Evolutionary conservation across 768 basidiomycete genomes (phyloP).

Genomic region (Suillus decipiens): DNA sequence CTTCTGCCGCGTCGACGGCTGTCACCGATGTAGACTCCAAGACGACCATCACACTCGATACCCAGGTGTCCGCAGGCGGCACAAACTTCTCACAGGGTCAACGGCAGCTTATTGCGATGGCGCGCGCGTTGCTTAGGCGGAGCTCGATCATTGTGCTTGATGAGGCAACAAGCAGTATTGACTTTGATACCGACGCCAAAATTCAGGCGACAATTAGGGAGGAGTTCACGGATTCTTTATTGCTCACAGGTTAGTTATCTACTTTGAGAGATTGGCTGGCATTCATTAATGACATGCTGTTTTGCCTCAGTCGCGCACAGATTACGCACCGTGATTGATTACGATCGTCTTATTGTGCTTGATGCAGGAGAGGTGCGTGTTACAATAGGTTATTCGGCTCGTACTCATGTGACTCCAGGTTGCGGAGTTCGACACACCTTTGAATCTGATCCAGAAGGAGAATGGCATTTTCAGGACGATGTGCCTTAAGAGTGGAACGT

Average conservation of each 20-base stretch:
- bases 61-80: conserved; percentile 82
- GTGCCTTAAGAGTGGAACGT: conserved; percentile 73
- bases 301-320: conserved; percentile 58
- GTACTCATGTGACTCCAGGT: conserved; percentile 32
- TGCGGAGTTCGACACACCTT: conserved; percentile 72
- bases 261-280: background rate
- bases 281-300: conserved; percentile 8
- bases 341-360: conserved; percentile 78
- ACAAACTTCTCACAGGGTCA: conserved; percentile 94
- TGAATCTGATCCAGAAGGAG: conserved; percentile 62
- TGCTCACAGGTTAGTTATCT: conserved; percentile 62
- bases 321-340: conserved; percentile 76
- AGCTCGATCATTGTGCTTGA: conserved; percentile 78
- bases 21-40: conserved; percentile 59
- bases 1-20: conserved; percentile 41
- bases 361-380: conserved; percentile 43
- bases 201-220: conserved; percentile 87
- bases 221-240: conserved; percentile 74
- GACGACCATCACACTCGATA: conserved; percentile 64
- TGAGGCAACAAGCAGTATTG: conserved; percentile 85
- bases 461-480: conserved; percentile 68
- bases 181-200: conserved; percentile 86
- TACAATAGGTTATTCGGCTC: conserved; percentile 22
- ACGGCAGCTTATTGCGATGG: conserved; percentile 85
- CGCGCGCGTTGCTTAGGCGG: conserved; percentile 71